These are phyloP conservation scores for Hymenoscyphus linearis DNA, from an alignment of 2,329 filamentous ascomycete genomes.

Conservation along the genomic window DNA sequence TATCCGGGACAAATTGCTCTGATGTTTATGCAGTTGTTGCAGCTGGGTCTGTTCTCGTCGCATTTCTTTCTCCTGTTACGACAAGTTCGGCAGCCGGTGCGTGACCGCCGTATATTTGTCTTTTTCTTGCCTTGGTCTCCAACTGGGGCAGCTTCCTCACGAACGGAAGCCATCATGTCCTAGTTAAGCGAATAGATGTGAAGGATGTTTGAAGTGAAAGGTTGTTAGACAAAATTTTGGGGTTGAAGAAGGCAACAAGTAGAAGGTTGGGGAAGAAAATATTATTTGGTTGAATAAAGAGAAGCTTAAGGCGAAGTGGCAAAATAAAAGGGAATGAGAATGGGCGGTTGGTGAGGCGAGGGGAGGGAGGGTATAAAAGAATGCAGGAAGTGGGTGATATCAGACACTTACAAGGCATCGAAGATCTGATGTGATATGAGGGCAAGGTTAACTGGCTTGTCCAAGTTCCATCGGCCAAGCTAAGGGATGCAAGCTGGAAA, in stretches of 20 bases:
- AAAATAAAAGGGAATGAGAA: not conserved
- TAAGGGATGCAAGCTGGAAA: not conserved
- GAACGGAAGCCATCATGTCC: not conserved
- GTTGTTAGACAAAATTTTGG: not conserved
- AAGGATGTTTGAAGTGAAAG: not conserved
- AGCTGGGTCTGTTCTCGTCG: not conserved
- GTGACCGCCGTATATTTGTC: not conserved
- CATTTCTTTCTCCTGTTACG: constrained; percentile 3
- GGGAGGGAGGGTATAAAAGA: not conserved
- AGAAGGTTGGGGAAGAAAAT: not conserved
- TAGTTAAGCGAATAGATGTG: not conserved
- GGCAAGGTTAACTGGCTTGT: not conserved
- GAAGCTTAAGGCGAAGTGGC: not conserved
- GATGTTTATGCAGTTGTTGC: not conserved
- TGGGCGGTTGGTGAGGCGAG: not conserved
- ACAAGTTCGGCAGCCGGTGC: not conserved
- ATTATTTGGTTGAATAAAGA: not conserved
- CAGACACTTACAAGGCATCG: not conserved
- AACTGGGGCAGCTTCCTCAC: not conserved
- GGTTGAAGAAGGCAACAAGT: not conserved
- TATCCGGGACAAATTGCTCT: not conserved
- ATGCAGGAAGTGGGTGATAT: not conserved
- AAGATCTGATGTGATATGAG: not conserved
- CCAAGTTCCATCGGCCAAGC: not conserved
- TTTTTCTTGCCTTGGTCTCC: not conserved